Evolutionary conservation across 768 basidiomycete species (phyloP).

Genomic region (Tylopilus sp.): DNA sequence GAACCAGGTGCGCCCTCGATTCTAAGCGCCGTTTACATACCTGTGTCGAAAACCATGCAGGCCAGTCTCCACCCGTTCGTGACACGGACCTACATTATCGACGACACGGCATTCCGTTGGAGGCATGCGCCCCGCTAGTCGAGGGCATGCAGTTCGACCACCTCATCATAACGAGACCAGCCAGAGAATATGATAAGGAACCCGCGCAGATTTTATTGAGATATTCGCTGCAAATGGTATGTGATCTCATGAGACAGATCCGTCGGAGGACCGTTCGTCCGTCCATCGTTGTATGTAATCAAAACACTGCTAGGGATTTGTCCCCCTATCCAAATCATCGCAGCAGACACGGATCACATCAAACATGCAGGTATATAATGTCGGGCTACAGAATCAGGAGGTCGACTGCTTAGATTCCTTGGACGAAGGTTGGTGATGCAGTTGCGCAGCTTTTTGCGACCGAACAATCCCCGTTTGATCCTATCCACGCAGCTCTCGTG

Average conservation of each 20-base stretch:
- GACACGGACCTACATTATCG: constrained; percentile 59
- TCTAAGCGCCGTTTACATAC: constrained; percentile 1
- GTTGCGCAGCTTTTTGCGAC: background rate
- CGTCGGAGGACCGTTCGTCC: background rate
- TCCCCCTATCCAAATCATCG: constrained; percentile 62
- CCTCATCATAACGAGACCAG: constrained; percentile 44
- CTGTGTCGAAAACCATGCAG: constrained; percentile 23
- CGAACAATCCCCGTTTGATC: background rate
- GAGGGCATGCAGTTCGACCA: constrained; percentile 60
- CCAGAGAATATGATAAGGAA: constrained; percentile 50
- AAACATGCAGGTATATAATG: constrained; percentile 64
- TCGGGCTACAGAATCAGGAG: constrained; percentile 49
- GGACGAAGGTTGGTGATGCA: constrained; percentile 45
- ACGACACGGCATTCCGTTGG: constrained; percentile 55
- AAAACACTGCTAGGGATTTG: constrained; percentile 31
- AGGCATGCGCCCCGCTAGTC: constrained; percentile 40
- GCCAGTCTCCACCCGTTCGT: constrained; percentile 69
- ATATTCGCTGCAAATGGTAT: constrained; percentile 67
- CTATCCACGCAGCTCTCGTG: background rate
- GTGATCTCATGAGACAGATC: background rate
- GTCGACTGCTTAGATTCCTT: constrained; percentile 47
- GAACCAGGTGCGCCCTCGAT: constrained; percentile 47
- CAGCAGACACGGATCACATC: constrained; percentile 49
- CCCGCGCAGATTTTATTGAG: constrained; percentile 57
- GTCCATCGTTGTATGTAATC: background rate